Evolutionary conservation across 176 grass and related monocot genomes (phyloP).

Genomic region (Carex myosuroides): DNA sequence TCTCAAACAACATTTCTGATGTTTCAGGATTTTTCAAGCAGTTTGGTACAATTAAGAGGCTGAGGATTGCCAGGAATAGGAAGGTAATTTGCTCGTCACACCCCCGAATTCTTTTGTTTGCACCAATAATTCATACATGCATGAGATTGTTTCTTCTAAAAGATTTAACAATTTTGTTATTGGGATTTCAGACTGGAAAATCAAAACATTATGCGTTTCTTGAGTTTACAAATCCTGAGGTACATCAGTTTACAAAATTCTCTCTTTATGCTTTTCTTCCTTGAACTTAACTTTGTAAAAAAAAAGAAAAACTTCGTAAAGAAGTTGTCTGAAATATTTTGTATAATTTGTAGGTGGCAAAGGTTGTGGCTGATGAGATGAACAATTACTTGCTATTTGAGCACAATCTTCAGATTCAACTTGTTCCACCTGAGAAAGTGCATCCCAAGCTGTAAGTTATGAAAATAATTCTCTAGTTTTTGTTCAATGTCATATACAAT

Average conservation of each 20-base stretch:
- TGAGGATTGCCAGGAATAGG: slow-evolving; percentile 64
- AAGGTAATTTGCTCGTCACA: slow-evolving; percentile 31
- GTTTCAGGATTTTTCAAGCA: slow-evolving; percentile 75
- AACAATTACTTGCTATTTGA: slow-evolving; percentile 92
- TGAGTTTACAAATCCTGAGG: slow-evolving; percentile 85
- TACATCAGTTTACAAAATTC: not conserved
- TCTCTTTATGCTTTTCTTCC: not conserved
- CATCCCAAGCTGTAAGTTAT: slow-evolving; percentile 69
- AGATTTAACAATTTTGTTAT: slow-evolving; percentile 16
- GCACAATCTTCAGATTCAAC: slow-evolving; percentile 59
- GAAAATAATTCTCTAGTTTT: not conserved
- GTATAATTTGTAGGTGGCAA: slow-evolving; percentile 53
- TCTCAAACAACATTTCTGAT: not conserved
- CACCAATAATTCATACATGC: not conserved
- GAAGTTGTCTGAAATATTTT: not conserved
- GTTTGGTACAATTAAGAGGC: slow-evolving; percentile 66
- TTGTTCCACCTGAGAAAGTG: slow-evolving; percentile 54
- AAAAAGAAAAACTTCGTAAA: not conserved
- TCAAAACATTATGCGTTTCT: slow-evolving; percentile 93
- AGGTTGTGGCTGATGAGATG: slow-evolving; percentile 83
- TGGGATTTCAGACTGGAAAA: slow-evolving; percentile 65
- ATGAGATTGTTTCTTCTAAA: not conserved
- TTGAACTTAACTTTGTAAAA: not conserved
- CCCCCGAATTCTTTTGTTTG: not conserved
- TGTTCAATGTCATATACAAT: not conserved